Evolutionary conservation across 2,329 filamentous ascomycete genomes (phyloP), one percentile per base, ranked within the genome.

Genomic region (Ophiocordyceps camponoti-saundersi): DNA sequence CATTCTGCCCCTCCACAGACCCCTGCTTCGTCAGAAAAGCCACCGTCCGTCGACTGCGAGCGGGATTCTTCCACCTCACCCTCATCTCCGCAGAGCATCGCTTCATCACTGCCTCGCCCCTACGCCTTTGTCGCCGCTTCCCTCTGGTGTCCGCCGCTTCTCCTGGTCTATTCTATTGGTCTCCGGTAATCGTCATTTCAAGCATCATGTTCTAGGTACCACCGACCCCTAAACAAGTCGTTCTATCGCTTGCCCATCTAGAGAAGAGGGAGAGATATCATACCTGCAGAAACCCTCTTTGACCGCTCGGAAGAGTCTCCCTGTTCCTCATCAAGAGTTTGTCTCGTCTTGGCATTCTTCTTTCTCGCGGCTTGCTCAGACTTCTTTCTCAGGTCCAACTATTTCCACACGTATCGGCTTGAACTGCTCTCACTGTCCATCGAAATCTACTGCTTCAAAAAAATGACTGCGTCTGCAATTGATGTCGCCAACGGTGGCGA

Each of bases 21-120:
- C 44, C 44, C 22, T 46, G 44, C 20, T 18, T 10, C 34, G 44
- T 50, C 20, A 32, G 44, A 46, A 46, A 46, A 46, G 44, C 44
- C 44, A 46, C 23, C 44, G 22, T 41, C 52, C 39, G 20, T 22
- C 42, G 23, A 22, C 58, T 55, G 55, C 55, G 52, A 56, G 60
- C 53, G 60, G 59, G 57, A 62, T 65, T 60, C 62, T 65, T 65
- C 63, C 61, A 65, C 63, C 58, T 66, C 61, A 65, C 59, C 61
- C 57, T 65, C 56, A 63, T 56, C 53, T 56, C 47, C 47, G 50
- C 51, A 50, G 54, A 50, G 54, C 53, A 58, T 50, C 42, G 48
- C 51, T 48, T 46, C 52, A 53, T 50, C 53, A 39, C 52, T 53
- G 51, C 53, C 51, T 49, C 51, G 50, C 50, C 36, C 23, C 49